Evolutionary conservation across 2,329 filamentous ascomycete species (phyloP), one percentile per base, ranked within the genome.

Genomic region (Aspergillus fumigatiaffinis): DNA sequence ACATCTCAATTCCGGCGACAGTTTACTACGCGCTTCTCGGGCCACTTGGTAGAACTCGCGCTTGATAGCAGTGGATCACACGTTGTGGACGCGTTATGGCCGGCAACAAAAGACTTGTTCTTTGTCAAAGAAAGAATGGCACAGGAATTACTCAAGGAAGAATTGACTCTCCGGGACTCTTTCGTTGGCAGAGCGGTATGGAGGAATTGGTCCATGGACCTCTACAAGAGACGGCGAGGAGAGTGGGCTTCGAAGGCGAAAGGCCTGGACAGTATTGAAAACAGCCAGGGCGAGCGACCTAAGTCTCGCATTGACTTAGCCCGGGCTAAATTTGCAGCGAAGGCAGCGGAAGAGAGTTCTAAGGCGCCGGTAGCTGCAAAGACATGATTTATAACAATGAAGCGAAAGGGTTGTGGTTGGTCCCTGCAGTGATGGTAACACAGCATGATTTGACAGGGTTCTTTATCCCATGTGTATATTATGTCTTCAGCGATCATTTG

Each of bases 181-280:
- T 83, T 81, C 38, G 80, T 85, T 23, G 88, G 88, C 1, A 77
- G 87, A 35, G 85, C 84, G 3, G 87, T 90, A 10, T 90, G 87
- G 87, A 80, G 85, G 62, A 90, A 90, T 67, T 91, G 88, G 87
- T 82, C 80, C 38, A 87, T 90, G 83, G 88, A 91, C 71, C 73
- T 88, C 5, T 90, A 87, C 72, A 87, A 86, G 68, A 78, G 86
- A 28, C 77, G 81, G 53, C 77, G 84, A 44, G 78, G 76, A 5
- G 86, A 89, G 55, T 91, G 88, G 88, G 79, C 86, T 56, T 78
- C 77, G 56, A 80, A 84, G 63, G 83, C 82, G 10, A 86, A 86
- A 50, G 83, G 82, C 35, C 59, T 77, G 51, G 74, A 77, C 23
- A 57, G 60, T 25, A 51, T 50, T 32, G 56, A 50, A 52, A 62